Evolutionary conservation across 1,284 basidiomycete species (phyloP), one percentile per base, ranked within the genome.

Genomic region (Rhodofomes roseus): DNA sequence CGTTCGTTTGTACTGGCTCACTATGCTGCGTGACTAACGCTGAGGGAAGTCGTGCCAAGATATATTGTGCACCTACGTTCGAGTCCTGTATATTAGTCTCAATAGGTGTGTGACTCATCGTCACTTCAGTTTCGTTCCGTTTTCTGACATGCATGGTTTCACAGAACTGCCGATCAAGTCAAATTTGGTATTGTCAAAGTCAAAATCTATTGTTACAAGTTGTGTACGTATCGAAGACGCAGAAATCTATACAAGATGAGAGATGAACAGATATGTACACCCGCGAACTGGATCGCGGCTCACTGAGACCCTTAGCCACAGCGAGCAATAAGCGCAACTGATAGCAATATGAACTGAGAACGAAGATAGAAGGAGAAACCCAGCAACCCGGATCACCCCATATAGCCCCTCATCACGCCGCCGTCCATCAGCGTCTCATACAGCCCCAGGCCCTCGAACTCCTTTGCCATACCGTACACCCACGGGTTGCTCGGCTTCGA

Each of bases 331-430:
- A 54, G 11, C 11, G 31, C 31, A 11, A 16, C 8, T 6, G 37
- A 54, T 54, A 54, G 40, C 29, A 7, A 39, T 54, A 54, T 39
- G 11, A 6, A 39, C 37, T 14, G 11, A 54, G 31, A 39, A 23
- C 34, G 37, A 54, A 46, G 9, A 37, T n/a, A 11, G 18, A 40
- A 27, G 25, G 11, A 44, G 2, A 62, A 62, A 56, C 59, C 54
- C 57, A 62, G 60, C 16, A 60, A 9, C 11, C 22, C 2, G 23
- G 22, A 14, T 48, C 46, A 48, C 16, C 46, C 46, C 46, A 48
- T 48, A 25, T 27, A 48, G 46, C 25, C 23, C 44, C 16, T 27
- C 25, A 7, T 14, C 4, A 20, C 20, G 41, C 4, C 12, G 6
- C 16, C 6, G 46, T 29, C 12, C 2, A 48, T 27, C 25, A 25